Base-by-base conservation (phyloP, 164 flowering plant genomes). In the Dillenia turbinata region DNA sequence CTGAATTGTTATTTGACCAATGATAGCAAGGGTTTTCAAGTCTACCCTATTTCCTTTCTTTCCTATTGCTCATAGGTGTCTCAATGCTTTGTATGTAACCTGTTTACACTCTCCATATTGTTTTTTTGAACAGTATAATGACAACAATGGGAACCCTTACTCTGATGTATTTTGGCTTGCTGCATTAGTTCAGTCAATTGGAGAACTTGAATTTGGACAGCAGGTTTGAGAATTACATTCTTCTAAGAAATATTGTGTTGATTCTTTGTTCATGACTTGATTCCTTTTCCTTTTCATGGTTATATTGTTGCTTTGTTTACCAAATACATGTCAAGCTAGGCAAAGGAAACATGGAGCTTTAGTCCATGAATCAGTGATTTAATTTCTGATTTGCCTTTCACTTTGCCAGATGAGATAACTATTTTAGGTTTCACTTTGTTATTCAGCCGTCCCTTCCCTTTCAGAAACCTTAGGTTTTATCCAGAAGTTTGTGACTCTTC, bases 101-200 rank as follows among this genome's bases (percentile, higher is more conserved):
- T 15, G 10, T 44, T 59, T 40, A 43, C 11, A 4, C 15, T 51
- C 6, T 61, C 52, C 0, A 12, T 55, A 56, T 54, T 66, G 48
- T 54, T 56, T 53, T 24, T 50, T 51, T 63, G 5, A 2, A 56
- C 86, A 94, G 99, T 91, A 88, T 61, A 94, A 94, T 71, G 99
- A 94, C 66, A 94, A 94, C 75, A 86, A 69, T 73, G 96, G 99
- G 55, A 94, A 94, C 62, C 84, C 86, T 45, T 94, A 81, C 67
- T 91, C 96, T 43, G 99, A 91, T 70, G 97, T 85, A 6, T 91
- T 83, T 71, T 94, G 97, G 99, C 83, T 94, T 52, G 86, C 92
- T 76, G 87, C 89, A 59, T 68, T 94, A 61, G 84, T 94, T 17
- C 85, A 89, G 69, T 79, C 97, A 3, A 74, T 88, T 74, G 96